phyloP scores from a whole-genome alignment of 2,329 filamentous ascomycete genomes.

The Plenodomus biglobosus region DNA sequence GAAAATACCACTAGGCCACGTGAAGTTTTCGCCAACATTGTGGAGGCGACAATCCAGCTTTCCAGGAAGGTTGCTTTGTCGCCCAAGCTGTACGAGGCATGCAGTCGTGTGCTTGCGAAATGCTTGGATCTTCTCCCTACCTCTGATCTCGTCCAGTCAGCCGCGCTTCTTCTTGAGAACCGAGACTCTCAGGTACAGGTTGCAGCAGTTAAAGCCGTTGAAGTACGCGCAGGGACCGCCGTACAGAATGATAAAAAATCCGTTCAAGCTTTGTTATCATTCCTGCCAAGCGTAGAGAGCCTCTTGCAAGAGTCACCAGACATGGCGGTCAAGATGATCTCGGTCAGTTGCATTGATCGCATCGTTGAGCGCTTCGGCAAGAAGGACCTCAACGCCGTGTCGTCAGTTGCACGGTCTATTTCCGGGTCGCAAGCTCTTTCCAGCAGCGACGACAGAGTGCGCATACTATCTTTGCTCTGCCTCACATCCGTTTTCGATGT shows the following conservation, averaged over 20 bases:
- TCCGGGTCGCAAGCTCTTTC: conserved; percentile 75
- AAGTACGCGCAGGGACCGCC: conserved; percentile 74
- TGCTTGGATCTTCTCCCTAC: conserved; percentile 85
- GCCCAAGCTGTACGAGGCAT: conserved; percentile 43
- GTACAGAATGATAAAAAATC: conserved; percentile 68
- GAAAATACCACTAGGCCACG: conserved; percentile 31
- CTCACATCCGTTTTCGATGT: conserved; percentile 88
- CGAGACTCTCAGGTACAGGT: conserved; percentile 74
- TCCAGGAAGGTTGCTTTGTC: conserved; percentile 62
- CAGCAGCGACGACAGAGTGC: conserved; percentile 69
- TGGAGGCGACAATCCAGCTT: conserved; percentile 53
- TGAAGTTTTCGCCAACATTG: conserved; percentile 39
- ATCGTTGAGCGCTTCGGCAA: conserved; percentile 95
- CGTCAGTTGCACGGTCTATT: conserved; percentile 74
- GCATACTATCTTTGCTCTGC: conserved; percentile 82
- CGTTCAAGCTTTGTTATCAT: conserved; percentile 70
- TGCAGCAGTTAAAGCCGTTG: conserved; percentile 70
- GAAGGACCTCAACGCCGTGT: conserved; percentile 77
- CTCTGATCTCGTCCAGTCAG: conserved; percentile 83
- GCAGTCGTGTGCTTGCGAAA: conserved; percentile 71
- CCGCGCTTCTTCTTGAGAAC: conserved; percentile 76
- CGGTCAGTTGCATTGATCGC: conserved; percentile 86
- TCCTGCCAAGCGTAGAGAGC: conserved; percentile 75
- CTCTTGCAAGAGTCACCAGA: conserved; percentile 74
- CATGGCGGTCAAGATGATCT: conserved; percentile 76